These are phyloP conservation scores for Wilcoxina mikolae DNA, from an alignment of 495 filamentous ascomycete genomes.

Conservation along the genomic window DNA sequence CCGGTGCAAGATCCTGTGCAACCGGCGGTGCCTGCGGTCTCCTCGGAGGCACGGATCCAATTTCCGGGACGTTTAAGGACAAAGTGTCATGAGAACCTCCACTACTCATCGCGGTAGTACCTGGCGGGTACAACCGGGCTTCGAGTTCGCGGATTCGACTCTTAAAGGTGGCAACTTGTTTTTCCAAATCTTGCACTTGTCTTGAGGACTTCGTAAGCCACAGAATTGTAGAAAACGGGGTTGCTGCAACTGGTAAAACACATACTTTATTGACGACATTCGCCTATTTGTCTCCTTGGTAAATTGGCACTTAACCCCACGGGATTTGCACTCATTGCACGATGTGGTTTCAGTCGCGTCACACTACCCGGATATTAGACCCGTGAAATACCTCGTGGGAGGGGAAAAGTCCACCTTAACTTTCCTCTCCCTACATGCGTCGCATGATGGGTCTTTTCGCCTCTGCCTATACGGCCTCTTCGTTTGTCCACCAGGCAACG, in stretches of 20 bases:
- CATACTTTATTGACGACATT: slow-evolving; percentile 94
- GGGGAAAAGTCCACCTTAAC: slow-evolving; percentile 52
- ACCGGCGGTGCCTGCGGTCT: slow-evolving; percentile 41
- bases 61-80: slow-evolving; percentile 51
- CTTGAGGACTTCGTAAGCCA: slow-evolving; percentile 28
- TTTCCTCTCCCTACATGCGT: slow-evolving; percentile 93
- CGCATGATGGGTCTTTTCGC: slow-evolving; percentile 92
- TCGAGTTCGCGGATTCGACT: slow-evolving; percentile 26
- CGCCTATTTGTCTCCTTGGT: slow-evolving; percentile 97
- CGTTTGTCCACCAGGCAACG: slow-evolving; percentile 44
- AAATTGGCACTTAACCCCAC: slow-evolving; percentile 93
- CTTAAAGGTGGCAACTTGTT: slow-evolving; percentile 60
- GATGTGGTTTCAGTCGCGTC: slow-evolving; percentile 91
- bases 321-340: slow-evolving; percentile 90
- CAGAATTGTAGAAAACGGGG: too few relatives aligned
- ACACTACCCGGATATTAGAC: slow-evolving; percentile 39
- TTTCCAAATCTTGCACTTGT: slow-evolving; percentile 93
- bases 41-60: slow-evolving; percentile 47
- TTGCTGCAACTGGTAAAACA: too few relatives aligned
- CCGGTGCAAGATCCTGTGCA: slow-evolving; percentile 53
- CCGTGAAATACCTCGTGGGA: not conserved
- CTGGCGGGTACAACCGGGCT: slow-evolving; percentile 32
- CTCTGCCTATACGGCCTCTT: slow-evolving; percentile 84
- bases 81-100: slow-evolving; percentile 41
- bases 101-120: slow-evolving; percentile 48